Evolutionary conservation across 495 filamentous ascomycete species (phyloP).

Genomic region (Penicillium subrubescens): DNA sequence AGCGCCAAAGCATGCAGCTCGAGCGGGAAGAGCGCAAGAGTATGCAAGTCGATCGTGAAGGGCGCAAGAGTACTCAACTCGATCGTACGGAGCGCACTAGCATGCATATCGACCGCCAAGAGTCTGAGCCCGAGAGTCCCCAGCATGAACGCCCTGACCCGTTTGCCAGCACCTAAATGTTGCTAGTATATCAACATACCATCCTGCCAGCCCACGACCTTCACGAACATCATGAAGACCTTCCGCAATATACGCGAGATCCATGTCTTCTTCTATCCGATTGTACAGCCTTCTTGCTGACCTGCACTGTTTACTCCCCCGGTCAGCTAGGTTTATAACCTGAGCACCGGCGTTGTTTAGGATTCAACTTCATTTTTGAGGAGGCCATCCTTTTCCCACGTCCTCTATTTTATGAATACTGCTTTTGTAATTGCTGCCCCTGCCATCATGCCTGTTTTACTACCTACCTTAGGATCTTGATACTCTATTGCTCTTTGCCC

Average conservation of each 20-base stretch:
- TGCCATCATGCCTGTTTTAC: not conserved
- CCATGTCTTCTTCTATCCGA: not conserved
- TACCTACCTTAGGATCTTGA: not conserved
- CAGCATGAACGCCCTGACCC: conserved; percentile 15
- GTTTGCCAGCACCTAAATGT: conserved; percentile 14
- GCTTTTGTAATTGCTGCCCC: conserved; percentile 13
- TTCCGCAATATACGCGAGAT: not conserved
- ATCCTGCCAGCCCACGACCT: conserved; percentile 21
- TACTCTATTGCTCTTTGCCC: not conserved
- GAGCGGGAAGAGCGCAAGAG: conserved; percentile 8
- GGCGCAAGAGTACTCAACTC: conserved; percentile 29
- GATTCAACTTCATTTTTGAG: conserved; percentile 3
- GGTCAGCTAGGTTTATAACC: conserved; percentile 1
- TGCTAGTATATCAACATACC: not conserved
- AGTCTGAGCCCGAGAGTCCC: conserved; percentile 4
- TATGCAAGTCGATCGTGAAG: conserved; percentile 12
- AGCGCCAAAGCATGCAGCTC: conserved; percentile 38
- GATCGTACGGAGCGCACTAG: conserved; percentile 6
- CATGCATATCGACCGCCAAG: conserved; percentile 9
- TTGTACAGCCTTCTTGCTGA: conserved; percentile 18
- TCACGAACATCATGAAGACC: conserved; percentile 11
- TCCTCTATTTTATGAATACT: not conserved
- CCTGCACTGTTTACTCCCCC: not conserved
- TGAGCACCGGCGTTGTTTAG: conserved; percentile 13
- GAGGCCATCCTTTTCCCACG: not conserved